A percentile compares a stretch with the other conserved stretches of the same genome.
Conservation (phyloP, 768 basidiomycete species). For the Strobilomyces dryophilus region DNA sequence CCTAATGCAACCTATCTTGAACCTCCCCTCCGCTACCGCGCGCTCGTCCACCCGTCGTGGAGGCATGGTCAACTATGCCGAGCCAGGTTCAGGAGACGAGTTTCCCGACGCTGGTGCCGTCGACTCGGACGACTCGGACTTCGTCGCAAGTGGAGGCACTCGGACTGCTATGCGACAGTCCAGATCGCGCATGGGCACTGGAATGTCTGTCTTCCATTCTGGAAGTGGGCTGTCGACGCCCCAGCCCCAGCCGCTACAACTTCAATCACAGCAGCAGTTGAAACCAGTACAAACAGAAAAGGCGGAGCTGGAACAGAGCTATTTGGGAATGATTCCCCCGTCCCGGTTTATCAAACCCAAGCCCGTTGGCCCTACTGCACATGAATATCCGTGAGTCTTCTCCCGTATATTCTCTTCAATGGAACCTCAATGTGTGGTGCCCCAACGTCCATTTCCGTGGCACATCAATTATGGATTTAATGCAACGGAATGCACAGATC, state of each 20-base stretch:
- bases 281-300: slow-evolving; percentile 36
- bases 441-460: slow-evolving; percentile 16
- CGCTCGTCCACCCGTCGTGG: slow-evolving; percentile 56
- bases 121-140: slow-evolving; percentile 84
- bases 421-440: neutral
- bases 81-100: slow-evolving; percentile 81
- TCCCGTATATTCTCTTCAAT: slow-evolving; percentile 2
- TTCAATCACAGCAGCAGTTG: slow-evolving; percentile 15
- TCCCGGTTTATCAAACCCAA: slow-evolving; percentile 67
- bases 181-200: slow-evolving; percentile 40
- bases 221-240: slow-evolving; percentile 39
- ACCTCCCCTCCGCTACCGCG: slow-evolving; percentile 37
- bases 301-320: slow-evolving; percentile 79
- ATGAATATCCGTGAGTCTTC: slow-evolving; percentile 70
- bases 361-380: slow-evolving; percentile 52
- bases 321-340: slow-evolving; percentile 83
- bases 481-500: slow-evolving; percentile 41
- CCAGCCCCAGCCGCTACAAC: slow-evolving; percentile 25
- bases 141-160: slow-evolving; percentile 61
- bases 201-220: slow-evolving; percentile 54
- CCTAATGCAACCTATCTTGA: slow-evolving; percentile 82
- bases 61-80: slow-evolving; percentile 80
- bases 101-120: slow-evolving; percentile 75
- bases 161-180: slow-evolving; percentile 52
- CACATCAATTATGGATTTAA: slow-evolving; percentile 14